A percentile compares a stretch with the other conserved stretches of the same genome.
Evolutionary conservation across 495 filamentous ascomycete species (phyloP).

Genomic region (Aspergillus bertholletiae): DNA sequence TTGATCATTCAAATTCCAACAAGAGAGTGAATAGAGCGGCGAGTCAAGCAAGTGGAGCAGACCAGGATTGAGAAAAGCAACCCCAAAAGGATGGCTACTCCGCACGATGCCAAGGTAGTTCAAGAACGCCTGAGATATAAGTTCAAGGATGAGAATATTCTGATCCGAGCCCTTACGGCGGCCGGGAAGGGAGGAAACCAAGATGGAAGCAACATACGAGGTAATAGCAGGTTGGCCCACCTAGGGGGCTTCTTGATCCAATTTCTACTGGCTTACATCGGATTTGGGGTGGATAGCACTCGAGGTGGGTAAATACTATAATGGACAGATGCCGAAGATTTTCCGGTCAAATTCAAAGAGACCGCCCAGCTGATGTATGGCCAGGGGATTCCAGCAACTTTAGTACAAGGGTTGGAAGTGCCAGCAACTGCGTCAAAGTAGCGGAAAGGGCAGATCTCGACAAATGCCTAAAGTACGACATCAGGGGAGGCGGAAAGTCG

Average conservation of each 20-base stretch:
- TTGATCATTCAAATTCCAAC: no score
- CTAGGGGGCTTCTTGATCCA: conserved; percentile 1
- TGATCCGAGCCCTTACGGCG: no score
- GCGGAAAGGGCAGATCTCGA: not conserved
- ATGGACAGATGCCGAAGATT: no score
- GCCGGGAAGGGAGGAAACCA: no score
- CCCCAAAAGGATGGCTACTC: not conserved
- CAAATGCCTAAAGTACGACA: not conserved
- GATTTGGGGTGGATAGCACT: not conserved
- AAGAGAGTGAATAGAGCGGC: no score
- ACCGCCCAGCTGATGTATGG: not conserved
- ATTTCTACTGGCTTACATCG: not conserved
- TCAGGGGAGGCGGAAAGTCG: not conserved
- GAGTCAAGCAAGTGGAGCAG: no score
- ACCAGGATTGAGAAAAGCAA: not conserved
- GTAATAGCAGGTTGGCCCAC: not conserved
- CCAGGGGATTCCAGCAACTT: not conserved
- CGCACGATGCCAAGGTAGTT: no score
- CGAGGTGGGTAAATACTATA: not conserved
- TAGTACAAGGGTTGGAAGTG: not conserved
- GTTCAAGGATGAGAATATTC: no score
- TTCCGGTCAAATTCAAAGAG: not conserved
- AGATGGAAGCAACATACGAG: not conserved
- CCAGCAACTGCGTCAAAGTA: not conserved
- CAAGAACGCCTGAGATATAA: no score